Percentiles rank a stretch among this genome's conserved stretches.
Conservation (phyloP, 495 filamentous ascomycete genomes). For the Aspergillus funiculosus region DNA sequence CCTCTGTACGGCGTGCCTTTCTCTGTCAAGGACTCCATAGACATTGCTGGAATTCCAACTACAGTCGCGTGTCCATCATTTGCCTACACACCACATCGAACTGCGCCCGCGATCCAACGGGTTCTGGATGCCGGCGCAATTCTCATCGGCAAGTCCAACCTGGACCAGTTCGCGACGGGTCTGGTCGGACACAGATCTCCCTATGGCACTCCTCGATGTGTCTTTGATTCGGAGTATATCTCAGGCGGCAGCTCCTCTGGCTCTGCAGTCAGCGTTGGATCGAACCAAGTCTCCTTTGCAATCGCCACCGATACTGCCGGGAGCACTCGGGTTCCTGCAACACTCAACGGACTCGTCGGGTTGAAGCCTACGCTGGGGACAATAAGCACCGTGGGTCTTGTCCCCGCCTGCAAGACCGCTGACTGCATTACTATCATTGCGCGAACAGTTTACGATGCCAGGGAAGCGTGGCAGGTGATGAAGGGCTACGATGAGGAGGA, state of each 20-base stretch:
- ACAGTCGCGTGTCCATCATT: conserved; percentile 6
- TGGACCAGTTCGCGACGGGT: conserved; percentile 7
- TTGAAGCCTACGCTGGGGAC: conserved; percentile 10
- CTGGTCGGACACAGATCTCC: conserved; percentile 5
- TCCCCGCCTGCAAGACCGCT: conserved; percentile 3
- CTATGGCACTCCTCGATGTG: conserved; percentile 2
- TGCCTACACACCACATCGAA: neutral
- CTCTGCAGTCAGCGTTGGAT: conserved; percentile 1
- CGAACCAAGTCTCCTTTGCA: neutral
- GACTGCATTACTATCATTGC: conserved; percentile 5
- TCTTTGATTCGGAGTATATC: conserved; percentile 7
- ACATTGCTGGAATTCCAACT: conserved; percentile 1
- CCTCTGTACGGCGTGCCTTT: conserved; percentile 4
- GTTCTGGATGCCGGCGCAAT: conserved; percentile 3
- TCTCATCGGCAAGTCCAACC: conserved; percentile 8
- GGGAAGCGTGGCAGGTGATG: conserved; percentile 1
- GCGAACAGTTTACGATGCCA: neutral
- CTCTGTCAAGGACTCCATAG: conserved; percentile 6
- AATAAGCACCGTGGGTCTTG: conserved; percentile 3
- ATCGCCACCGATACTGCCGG: conserved; percentile 6
- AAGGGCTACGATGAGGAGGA: conserved; percentile 4
- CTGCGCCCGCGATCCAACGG: conserved; percentile 1
- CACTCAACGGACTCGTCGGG: conserved; percentile 1
- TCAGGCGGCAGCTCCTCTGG: conserved; percentile 3
- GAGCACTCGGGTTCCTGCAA: conserved; percentile 2